Evolutionary conservation across 441 rosid genomes (phyloP).

Genomic region (Erysimum cheiri): DNA sequence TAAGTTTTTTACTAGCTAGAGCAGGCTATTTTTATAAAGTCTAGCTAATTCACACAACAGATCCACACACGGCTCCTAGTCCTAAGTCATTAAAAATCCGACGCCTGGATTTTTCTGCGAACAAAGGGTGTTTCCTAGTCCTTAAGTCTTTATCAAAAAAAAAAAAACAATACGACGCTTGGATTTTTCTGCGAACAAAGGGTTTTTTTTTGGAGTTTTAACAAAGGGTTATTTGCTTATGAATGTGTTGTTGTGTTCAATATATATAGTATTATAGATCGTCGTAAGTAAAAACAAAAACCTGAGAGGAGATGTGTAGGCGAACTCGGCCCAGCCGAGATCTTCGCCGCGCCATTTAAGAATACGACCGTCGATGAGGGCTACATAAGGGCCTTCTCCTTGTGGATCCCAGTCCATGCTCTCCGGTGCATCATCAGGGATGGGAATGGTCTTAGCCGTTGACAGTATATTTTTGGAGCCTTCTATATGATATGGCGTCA

Average conservation of each 20-base stretch:
- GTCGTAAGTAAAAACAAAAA: constrained; percentile 16
- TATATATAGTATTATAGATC: neutral
- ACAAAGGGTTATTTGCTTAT: neutral
- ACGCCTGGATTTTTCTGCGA: too few relatives aligned
- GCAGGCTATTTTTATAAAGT: neutral
- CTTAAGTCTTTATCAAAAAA: too few relatives aligned
- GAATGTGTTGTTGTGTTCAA: neutral
- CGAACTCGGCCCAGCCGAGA: constrained; percentile 47
- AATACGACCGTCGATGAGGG: constrained; percentile 64
- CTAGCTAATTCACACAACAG: neutral
- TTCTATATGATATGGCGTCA: neutral
- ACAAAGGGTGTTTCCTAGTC: too few relatives aligned
- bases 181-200: too few relatives aligned
- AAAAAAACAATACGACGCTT: too few relatives aligned
- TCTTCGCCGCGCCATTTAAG: constrained; percentile 64
- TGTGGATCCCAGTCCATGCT: constrained; percentile 64
- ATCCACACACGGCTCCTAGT: neutral
- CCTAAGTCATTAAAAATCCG: neutral
- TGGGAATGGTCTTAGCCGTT: constrained; percentile 38
- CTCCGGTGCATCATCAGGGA: constrained; percentile 63
- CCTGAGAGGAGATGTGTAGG: constrained; percentile 56
- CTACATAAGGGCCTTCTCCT: constrained; percentile 71
- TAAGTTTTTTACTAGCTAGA: neutral
- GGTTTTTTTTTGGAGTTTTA: too few relatives aligned
- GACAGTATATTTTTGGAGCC: constrained; percentile 37